A percentile compares a stretch with the other conserved stretches of the same genome.
These are phyloP conservation scores for Microdochium paspali DNA, from an alignment of 2,329 filamentous ascomycete species.

Conservation along the genomic window DNA sequence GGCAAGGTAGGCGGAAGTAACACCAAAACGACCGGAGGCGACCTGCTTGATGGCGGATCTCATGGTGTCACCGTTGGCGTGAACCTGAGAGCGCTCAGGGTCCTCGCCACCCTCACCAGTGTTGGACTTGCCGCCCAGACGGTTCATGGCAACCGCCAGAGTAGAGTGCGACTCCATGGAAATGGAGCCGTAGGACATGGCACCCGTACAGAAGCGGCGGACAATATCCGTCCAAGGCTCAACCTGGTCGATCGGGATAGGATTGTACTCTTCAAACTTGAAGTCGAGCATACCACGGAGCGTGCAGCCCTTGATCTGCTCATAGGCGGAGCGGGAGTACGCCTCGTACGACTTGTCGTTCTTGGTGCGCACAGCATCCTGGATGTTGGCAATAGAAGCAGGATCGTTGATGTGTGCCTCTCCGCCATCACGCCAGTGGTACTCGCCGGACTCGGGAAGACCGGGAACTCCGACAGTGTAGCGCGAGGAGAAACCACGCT, in stretches of 20 bases:
- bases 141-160: constrained; percentile 91
- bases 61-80: constrained; percentile 94
- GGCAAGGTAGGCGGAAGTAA: constrained; percentile 87
- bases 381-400: constrained; percentile 89
- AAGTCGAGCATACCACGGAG: constrained; percentile 92
- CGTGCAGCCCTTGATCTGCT: constrained; percentile 94
- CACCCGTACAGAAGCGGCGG: constrained; percentile 89
- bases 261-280: constrained; percentile 77
- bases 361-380: constrained; percentile 92
- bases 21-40: constrained; percentile 90
- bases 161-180: constrained; percentile 98
- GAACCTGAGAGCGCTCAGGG: constrained; percentile 74
- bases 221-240: constrained; percentile 98
- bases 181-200: constrained; percentile 98
- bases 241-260: constrained; percentile 91
- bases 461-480: constrained; percentile 68
- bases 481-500: constrained; percentile 80
- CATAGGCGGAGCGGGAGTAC: constrained; percentile 86
- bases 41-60: constrained; percentile 97
- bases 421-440: constrained; percentile 96
- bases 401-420: constrained; percentile 95
- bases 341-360: constrained; percentile 98
- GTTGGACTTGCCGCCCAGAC: constrained; percentile 93
- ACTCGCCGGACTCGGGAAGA: constrained; percentile 87
- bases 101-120: constrained; percentile 97